These are phyloP conservation scores for Pseudocercospora crystallina DNA, from an alignment of 2,329 filamentous ascomycete species.

Conservation along the genomic window DNA sequence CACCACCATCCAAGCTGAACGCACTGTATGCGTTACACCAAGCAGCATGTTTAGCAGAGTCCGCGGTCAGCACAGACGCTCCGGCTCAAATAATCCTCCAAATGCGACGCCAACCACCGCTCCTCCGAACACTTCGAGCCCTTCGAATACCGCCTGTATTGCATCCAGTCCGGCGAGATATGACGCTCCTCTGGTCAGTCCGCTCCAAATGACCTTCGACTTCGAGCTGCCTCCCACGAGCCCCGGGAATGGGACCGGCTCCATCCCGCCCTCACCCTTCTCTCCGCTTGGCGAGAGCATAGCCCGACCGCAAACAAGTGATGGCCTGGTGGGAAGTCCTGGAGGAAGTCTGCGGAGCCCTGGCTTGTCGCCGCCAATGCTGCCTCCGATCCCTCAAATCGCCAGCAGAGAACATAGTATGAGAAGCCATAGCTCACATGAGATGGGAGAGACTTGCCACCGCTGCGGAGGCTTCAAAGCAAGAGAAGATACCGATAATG, in stretches of 20 bases:
- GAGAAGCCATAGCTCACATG: no score
- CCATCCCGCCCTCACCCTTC: slow-evolving; percentile 15
- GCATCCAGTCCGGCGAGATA: not conserved
- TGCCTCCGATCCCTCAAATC: slow-evolving; percentile 43
- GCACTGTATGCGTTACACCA: slow-evolving; percentile 1
- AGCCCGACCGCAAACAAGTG: slow-evolving; percentile 24
- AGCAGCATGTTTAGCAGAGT: slow-evolving; percentile 10
- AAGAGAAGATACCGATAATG: slow-evolving; percentile 17
- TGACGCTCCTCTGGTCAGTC: slow-evolving; percentile 24
- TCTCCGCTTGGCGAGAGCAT: slow-evolving; percentile 14
- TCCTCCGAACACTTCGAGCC: not conserved
- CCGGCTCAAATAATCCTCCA: slow-evolving; percentile 4
- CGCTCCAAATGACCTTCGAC: slow-evolving; percentile 33
- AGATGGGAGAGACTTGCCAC: no score
- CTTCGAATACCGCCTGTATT: not conserved
- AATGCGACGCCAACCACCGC: not conserved
- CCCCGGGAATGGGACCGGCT: not conserved
- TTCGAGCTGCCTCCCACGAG: slow-evolving; percentile 25
- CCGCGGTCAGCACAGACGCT: slow-evolving; percentile 4
- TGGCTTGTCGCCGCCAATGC: slow-evolving; percentile 42
- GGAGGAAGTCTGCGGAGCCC: not conserved
- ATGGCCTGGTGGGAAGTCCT: slow-evolving; percentile 15
- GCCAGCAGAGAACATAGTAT: slow-evolving; percentile 21
- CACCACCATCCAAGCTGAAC: not conserved
- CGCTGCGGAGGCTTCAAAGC: not conserved